Base-by-base conservation (phyloP, 2,329 filamentous ascomycete genomes). In the Stagonosporopsis tanaceti region DNA sequence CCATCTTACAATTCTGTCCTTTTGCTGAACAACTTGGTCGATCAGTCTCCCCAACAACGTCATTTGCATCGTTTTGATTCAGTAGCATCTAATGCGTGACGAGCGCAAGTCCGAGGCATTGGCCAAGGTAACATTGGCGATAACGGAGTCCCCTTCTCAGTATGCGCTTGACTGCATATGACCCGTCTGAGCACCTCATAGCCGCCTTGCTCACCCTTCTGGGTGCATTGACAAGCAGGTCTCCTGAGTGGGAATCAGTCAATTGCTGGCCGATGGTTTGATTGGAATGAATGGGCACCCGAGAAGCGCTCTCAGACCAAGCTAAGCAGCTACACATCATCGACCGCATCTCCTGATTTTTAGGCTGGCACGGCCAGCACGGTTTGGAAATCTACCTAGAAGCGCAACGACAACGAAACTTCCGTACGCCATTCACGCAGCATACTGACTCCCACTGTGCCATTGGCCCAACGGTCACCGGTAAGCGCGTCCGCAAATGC, bases 381-480 rank as follows among this genome's bases (percentile, higher is more conserved):
- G 12, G 20, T 20, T 20, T 41, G 32, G 27, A 30, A 30, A 27
- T 12, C 15, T 34, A 20, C 20, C 20, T 20, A 20, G 30, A 9
- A 20, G 46, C 32, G 30, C 32, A 40, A 17, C 22, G 25, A 37
- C 35, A 28, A 38, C 32, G 24, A 47, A 27, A 47, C 53, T 15
- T 11, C 25, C 8, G 11, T 25, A 14, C 28, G 17, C 38, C 47
- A 34, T 50, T 51, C 47, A 46, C 47, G 12, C 22, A 17, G 8
- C 20, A 22, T 15, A 27, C 28, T 38, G 45, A 22, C 8, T 35
- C 22, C 22, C 6, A n/a, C 28, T 8, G 4, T 14, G 6, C 17
- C 9, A 47, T 57, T 57, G 53, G 54, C 20, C 22, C 24, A 39
- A 27, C n/a, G 15, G 25, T 44, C 25, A 5, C 38, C 32, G 54